Conservation (phyloP, 768 basidiomycete species). For the Zangia roseola region DNA sequence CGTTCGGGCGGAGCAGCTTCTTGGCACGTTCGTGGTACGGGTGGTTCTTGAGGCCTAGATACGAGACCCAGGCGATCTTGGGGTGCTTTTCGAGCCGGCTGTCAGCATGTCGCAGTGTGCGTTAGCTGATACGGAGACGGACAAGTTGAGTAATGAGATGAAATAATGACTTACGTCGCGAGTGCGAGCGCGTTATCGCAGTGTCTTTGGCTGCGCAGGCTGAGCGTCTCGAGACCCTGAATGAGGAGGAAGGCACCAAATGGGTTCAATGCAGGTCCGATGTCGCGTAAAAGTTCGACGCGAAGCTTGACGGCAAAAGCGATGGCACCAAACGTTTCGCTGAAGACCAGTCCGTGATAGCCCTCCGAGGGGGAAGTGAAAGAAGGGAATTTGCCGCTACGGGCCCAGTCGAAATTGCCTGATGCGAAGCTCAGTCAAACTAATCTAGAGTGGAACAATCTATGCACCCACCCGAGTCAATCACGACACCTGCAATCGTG, state of each 20-base stretch:
- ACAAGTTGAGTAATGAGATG: too few species aligned
- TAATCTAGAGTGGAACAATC: not conserved
- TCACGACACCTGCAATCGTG: conserved; percentile 60
- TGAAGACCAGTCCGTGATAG: conserved; percentile 54
- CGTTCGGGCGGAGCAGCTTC: conserved; percentile 48
- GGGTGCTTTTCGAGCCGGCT: conserved; percentile 62
- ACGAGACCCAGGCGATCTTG: conserved; percentile 74
- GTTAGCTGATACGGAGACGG: not conserved
- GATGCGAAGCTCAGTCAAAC: conserved; percentile 2
- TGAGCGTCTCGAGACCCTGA: conserved; percentile 63
- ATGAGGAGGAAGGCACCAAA: conserved; percentile 58
- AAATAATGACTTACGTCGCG: conserved; percentile 35
- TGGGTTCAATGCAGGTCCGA: conserved; percentile 53
- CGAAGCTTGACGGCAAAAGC: conserved; percentile 55
- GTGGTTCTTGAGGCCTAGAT: conserved; percentile 68
- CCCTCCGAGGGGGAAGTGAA: conserved; percentile 56
- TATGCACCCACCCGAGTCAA: conserved; percentile 57
- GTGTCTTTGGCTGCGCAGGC: conserved; percentile 57
- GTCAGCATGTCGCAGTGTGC: too few species aligned
- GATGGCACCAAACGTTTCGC: conserved; percentile 48
- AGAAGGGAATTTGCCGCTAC: conserved; percentile 52
- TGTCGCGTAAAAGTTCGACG: conserved; percentile 50
- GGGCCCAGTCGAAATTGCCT: conserved; percentile 59
- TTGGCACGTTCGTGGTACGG: conserved; percentile 57
- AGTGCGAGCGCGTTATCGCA: conserved; percentile 53